These are phyloP conservation scores for Lanmaoa pseudosensibilis DNA, from an alignment of 768 basidiomycete species.

Conservation along the genomic window DNA sequence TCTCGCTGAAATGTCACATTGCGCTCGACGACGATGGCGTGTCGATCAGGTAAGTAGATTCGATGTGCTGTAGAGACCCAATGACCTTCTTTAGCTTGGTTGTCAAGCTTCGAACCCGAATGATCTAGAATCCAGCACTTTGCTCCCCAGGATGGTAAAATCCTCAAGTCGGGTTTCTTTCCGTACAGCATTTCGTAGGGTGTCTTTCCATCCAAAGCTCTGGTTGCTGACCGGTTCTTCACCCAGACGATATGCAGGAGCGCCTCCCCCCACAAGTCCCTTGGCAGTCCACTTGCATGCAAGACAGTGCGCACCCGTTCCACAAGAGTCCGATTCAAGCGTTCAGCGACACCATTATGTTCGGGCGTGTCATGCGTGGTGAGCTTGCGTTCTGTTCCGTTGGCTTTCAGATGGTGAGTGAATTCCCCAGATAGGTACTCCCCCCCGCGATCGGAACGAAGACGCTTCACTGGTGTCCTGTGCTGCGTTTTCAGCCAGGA, in stretches of 20 bases:
- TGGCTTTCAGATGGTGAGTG: not conserved
- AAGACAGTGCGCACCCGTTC: constrained; percentile 19
- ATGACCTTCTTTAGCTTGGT: too few relatives aligned
- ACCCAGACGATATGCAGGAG: constrained; percentile 17
- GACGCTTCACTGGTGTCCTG: too few relatives aligned
- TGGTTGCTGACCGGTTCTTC: constrained; percentile 12
- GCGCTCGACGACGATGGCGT: too few relatives aligned
- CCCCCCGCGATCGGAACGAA: too few relatives aligned
- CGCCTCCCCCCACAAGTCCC: constrained; percentile 26
- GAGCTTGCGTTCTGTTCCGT: not conserved
- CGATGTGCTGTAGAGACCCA: too few relatives aligned
- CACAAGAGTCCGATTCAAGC: constrained; percentile 20
- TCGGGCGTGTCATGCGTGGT: constrained; percentile 17
- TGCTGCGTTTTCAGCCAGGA: too few relatives aligned
- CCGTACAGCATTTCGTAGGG: constrained; percentile 8
- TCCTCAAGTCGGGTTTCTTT: constrained; percentile 12
- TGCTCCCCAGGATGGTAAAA: constrained; percentile 23
- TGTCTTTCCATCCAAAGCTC: not conserved
- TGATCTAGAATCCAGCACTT: constrained; percentile 6
- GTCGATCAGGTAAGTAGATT: too few relatives aligned
- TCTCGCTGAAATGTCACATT: too few relatives aligned
- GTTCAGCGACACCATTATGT: constrained; percentile 32
- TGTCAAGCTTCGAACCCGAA: too few relatives aligned
- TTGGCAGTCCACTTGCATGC: constrained; percentile 14
- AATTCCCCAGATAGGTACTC: not conserved